These are phyloP conservation scores for Pleomassaria siparia DNA, from an alignment of 2,329 filamentous ascomycete species.

Conservation along the genomic window DNA sequence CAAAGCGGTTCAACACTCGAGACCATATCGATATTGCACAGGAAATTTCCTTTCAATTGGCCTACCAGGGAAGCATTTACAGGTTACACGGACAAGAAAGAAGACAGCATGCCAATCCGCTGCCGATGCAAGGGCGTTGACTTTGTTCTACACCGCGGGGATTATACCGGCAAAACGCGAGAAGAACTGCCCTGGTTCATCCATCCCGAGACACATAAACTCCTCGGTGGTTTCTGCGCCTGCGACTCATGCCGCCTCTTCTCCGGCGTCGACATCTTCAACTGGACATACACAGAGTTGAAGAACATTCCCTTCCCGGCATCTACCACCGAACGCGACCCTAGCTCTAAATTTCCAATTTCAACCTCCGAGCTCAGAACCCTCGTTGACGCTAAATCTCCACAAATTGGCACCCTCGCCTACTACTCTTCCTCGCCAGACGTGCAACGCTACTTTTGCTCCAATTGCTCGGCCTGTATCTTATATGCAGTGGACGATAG, in stretches of 20 bases:
- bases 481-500: conserved; percentile 49
- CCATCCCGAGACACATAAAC: conserved; percentile 48
- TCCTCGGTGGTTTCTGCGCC: conserved; percentile 45
- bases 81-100: conserved; percentile 13
- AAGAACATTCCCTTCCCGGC: conserved; percentile 42
- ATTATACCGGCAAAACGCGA: conserved; percentile 25
- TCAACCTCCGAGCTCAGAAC: conserved; percentile 37
- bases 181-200: conserved; percentile 48
- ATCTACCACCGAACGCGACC: not conserved
- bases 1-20: conserved; percentile 17
- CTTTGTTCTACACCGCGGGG: conserved; percentile 42
- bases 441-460: conserved; percentile 54
- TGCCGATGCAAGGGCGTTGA: conserved; percentile 54
- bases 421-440: conserved; percentile 49
- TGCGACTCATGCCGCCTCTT: conserved; percentile 53
- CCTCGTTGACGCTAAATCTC: conserved; percentile 39
- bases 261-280: conserved; percentile 47
- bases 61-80: conserved; percentile 15
- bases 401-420: conserved; percentile 47
- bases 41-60: conserved; percentile 26
- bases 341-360: conserved; percentile 29
- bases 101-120: conserved; percentile 39
- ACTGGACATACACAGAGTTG: conserved; percentile 51
- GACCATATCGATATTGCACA: conserved; percentile 15
- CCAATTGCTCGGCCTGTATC: conserved; percentile 49